phyloP scores from a whole-genome alignment of 306 rosid genomes.

The Glycine soja region DNA sequence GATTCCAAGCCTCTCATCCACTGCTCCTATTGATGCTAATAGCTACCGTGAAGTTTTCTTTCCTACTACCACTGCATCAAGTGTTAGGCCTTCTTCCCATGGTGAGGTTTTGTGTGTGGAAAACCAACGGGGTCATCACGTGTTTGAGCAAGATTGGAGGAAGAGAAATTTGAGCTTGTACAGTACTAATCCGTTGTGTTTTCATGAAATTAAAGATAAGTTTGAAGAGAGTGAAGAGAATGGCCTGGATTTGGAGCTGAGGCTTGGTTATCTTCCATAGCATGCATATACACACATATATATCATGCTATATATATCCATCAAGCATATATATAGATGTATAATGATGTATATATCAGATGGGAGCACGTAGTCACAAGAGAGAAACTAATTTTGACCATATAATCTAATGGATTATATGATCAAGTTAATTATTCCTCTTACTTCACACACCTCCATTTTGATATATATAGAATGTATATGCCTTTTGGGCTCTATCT shows the following conservation, averaged over 20 bases:
- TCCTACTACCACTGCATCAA: constrained; percentile 32
- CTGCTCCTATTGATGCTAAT: constrained; percentile 30
- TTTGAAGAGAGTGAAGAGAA: constrained; percentile 45
- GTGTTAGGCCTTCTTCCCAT: constrained; percentile 38
- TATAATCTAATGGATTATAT: constrained; percentile 1
- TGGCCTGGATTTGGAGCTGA: constrained; percentile 81
- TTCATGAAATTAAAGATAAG: constrained; percentile 32
- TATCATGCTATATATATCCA: neutral
- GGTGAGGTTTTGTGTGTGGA: constrained; percentile 33
- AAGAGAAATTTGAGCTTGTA: constrained; percentile 45
- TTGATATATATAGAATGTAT: neutral
- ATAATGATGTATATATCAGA: neutral
- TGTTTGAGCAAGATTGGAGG: constrained; percentile 55
- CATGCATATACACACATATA: neutral
- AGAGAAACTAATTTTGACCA: neutral
- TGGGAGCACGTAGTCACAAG: neutral
- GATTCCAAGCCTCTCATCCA: constrained; percentile 40
- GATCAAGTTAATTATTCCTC: neutral
- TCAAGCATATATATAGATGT: constrained; percentile 4
- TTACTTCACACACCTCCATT: neutral
- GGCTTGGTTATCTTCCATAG: constrained; percentile 74
- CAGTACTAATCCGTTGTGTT: constrained; percentile 20
- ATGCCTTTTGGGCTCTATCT: neutral
- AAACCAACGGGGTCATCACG: constrained; percentile 30
- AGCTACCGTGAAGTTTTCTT: constrained; percentile 40